A percentile compares a stretch with the other conserved stretches of the same genome.
These are phyloP conservation scores for Volvox carteri DNA, from an alignment of 163 green algal genomes.

Conservation along the genomic window DNA sequence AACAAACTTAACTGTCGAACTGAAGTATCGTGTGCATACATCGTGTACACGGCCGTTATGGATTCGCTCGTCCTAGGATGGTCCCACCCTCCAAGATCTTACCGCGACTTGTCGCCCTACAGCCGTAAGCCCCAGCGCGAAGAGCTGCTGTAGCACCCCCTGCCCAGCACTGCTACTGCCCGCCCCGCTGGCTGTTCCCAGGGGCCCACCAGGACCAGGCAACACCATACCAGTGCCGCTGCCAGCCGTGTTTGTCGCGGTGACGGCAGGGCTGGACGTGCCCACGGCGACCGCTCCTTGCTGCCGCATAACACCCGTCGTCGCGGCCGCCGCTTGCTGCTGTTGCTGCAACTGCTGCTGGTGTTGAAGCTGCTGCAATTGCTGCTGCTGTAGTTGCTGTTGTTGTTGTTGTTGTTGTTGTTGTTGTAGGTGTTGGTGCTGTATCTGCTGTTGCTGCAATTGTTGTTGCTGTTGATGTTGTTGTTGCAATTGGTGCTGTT, in stretches of 20 bases:
- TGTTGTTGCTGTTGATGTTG: not conserved
- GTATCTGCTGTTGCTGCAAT: slow-evolving; percentile 17
- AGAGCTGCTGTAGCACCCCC: slow-evolving; percentile 59
- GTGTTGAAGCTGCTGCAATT: not conserved
- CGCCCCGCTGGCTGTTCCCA: not conserved
- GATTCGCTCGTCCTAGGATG: too few species aligned
- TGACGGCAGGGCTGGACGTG: not conserved
- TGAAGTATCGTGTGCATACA: too few species aligned
- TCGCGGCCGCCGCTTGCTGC: slow-evolving; percentile 16
- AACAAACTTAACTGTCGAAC: too few species aligned
- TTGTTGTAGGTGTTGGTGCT: not conserved
- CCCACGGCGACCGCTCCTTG: not conserved
- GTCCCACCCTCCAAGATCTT: too few species aligned
- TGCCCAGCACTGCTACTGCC: not conserved
- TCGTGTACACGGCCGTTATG: too few species aligned
- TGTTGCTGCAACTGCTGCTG: slow-evolving; percentile 29
- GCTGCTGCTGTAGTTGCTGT: not conserved
- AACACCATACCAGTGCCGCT: slow-evolving; percentile 5
- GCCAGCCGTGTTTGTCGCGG: not conserved
- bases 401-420: slow-evolving; percentile 3
- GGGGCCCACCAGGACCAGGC: not conserved
- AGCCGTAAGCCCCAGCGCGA: slow-evolving; percentile 25
- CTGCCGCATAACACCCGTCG: slow-evolving; percentile 4
- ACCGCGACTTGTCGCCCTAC: slow-evolving; percentile 28
- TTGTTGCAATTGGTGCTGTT: slow-evolving; percentile 20